These are phyloP conservation scores for Neurospora crassa DNA, from an alignment of 2,329 filamentous ascomycete genomes.

Conservation along the genomic window DNA sequence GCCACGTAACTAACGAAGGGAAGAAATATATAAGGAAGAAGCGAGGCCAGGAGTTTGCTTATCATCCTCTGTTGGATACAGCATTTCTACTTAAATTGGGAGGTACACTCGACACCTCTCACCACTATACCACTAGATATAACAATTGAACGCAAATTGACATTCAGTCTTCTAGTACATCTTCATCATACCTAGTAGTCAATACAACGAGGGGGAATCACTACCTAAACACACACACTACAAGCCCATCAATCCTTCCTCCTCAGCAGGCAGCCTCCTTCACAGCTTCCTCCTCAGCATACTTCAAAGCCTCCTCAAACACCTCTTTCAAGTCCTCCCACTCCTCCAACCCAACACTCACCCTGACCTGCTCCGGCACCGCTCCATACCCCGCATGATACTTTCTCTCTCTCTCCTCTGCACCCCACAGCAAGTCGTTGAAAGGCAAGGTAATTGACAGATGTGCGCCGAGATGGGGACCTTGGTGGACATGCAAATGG, in stretches of 20 bases:
- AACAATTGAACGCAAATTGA: too few relatives aligned
- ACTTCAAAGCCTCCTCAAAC: conserved; percentile 24
- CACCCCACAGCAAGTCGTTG: conserved; percentile 33
- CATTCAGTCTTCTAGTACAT: too few relatives aligned
- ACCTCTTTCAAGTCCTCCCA: conserved; percentile 32
- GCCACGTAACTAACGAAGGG: too few relatives aligned
- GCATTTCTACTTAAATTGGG: too few relatives aligned
- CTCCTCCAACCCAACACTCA: conserved; percentile 39
- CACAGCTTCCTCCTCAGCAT: conserved; percentile 8
- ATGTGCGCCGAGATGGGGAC: conserved; percentile 45
- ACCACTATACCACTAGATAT: too few relatives aligned
- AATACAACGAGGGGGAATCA: too few relatives aligned
- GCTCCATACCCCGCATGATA: conserved; percentile 30
- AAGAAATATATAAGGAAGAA: too few relatives aligned
- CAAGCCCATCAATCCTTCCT: not conserved
- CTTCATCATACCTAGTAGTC: too few relatives aligned
- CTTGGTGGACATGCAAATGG: conserved; percentile 35
- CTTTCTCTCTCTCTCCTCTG: conserved; percentile 26
- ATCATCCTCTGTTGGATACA: too few relatives aligned
- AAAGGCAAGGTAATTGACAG: conserved; percentile 40
- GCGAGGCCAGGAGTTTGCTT: too few relatives aligned
- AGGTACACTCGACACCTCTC: too few relatives aligned
- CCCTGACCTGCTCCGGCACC: conserved; percentile 31
- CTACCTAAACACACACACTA: too few relatives aligned
- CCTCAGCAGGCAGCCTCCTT: not conserved